These are phyloP conservation scores for Aspergillus clavatus DNA, from an alignment of 2,329 filamentous ascomycete species.

Conservation along the genomic window DNA sequence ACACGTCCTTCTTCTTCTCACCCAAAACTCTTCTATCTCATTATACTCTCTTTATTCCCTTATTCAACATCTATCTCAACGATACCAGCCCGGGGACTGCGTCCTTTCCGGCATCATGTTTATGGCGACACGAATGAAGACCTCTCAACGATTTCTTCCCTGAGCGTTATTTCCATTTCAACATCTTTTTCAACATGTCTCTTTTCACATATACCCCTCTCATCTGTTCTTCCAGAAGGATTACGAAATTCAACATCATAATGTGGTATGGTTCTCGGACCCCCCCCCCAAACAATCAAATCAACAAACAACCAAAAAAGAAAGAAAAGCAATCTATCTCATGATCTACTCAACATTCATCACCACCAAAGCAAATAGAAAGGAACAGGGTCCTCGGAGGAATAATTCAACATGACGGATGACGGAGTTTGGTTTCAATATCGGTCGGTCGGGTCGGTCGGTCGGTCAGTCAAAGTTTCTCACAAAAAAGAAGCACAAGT, in stretches of 20 bases:
- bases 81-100: constrained; percentile 22
- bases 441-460: not conserved
- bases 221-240: constrained; percentile 18
- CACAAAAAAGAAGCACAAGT: too few relatives aligned
- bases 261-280: not conserved
- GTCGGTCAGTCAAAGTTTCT: constrained; percentile 3
- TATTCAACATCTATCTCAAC: constrained; percentile 40
- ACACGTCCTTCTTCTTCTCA: constrained; percentile 9
- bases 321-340: too few relatives aligned
- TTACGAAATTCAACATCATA: constrained; percentile 2
- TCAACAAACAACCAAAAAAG: constrained; percentile 14
- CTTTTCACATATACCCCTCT: constrained; percentile 34
- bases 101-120: constrained; percentile 20
- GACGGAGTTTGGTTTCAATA: constrained; percentile 21
- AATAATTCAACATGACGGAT: constrained; percentile 15
- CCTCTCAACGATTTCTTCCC: constrained; percentile 40
- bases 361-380: constrained; percentile 7
- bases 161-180: constrained; percentile 37
- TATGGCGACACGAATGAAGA: constrained; percentile 39
- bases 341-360: too few relatives aligned
- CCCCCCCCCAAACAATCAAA: too few relatives aligned
- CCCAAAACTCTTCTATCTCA: constrained; percentile 11
- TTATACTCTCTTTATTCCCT: constrained; percentile 16
- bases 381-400: not conserved
- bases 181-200: constrained; percentile 27